Base-by-base conservation (phyloP, 352 stramenopile species). In the Blastocystis sp. region DNA sequence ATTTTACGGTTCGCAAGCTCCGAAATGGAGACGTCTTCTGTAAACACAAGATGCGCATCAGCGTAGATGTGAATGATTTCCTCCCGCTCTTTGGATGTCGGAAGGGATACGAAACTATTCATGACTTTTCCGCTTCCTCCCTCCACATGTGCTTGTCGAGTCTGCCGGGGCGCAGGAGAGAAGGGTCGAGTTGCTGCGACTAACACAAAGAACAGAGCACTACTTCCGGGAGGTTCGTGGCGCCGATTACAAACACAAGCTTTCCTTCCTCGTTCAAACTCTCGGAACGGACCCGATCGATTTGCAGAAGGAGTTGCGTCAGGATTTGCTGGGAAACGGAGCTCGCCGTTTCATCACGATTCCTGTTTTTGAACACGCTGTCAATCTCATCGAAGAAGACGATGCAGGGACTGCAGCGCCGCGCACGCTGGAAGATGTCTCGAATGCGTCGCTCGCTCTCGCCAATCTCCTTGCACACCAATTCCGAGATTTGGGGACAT, bases 331-430 rank as follows among this genome's bases (percentile, higher is more conserved):
- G 42, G 34, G 71, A 64, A 42, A 64, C 48, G 17, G 40, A 54
- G 38, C 40, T 63, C 14, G 21, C 64, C 21, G 48, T 40, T 19
- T 81, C 71, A n/a, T 64, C 17, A 40, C 43, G 40, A n/a, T 24
- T 48, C 17, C 71, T 45, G 43, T 81, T 81, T 24, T 81, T 81
- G 43, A 81, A 81, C 2, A 81, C 28, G 24, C 71, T 81, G 14
- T 81, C 71, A 38, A 81, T 81, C 48, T 81, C 71, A 65, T 81
- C 71, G 43, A 81, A 81, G 71, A 81, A 81, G 28, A 81, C 3
- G 43, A 81, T 81, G 28, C 71, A 81, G 34, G 71, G 71, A 81
- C 71, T 81, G 52, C 71, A 81, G 24, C 71, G 71, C 28, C 28
- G 21, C 1, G 71, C 71, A n/a, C 52, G 71, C 6, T 21, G 4